Percentiles rank a stretch among this genome's conserved stretches.
phyloP scores from a whole-genome alignment of 1,284 basidiomycete genomes.

The Ceratobasidium sp. region DNA sequence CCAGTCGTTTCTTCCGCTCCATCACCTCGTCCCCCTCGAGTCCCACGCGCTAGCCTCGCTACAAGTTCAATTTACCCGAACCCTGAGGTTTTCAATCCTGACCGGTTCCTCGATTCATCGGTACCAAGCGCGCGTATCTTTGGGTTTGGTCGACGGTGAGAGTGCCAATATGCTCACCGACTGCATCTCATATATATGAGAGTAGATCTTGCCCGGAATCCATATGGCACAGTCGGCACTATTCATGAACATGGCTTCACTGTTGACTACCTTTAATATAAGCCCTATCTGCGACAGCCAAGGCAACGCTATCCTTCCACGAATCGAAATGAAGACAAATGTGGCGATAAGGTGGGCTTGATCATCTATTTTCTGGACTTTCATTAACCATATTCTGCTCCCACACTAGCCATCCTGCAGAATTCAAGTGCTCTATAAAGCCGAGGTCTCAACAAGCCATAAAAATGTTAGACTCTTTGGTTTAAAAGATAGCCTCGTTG shows the following conservation, averaged over 20 bases:
- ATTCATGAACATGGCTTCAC: not conserved
- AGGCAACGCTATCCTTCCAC: not conserved
- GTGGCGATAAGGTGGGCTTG: too few relatives aligned
- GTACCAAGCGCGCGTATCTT: not conserved
- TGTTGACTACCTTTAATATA: slow-evolving; percentile 5
- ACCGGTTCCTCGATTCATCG: slow-evolving; percentile 39
- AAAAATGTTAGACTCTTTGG: not conserved
- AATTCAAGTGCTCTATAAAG: slow-evolving; percentile 2
- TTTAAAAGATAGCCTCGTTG: too few relatives aligned
- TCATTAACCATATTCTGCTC: too few relatives aligned
- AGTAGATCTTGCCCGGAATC: slow-evolving; percentile 10
- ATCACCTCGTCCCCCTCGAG: too few relatives aligned
- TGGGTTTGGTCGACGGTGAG: slow-evolving; percentile 24
- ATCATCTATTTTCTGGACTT: too few relatives aligned
- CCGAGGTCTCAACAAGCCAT: slow-evolving; percentile 4
- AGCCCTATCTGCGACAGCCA: not conserved
- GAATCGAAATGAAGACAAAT: too few relatives aligned
- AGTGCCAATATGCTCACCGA: too few relatives aligned
- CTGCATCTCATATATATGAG: not conserved
- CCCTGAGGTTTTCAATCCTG: slow-evolving; percentile 42
- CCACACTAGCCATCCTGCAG: not conserved
- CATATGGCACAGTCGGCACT: slow-evolving; percentile 19
- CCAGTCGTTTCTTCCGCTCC: too few relatives aligned
- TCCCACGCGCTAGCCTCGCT: too few relatives aligned
- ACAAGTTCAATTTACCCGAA: too few relatives aligned